These are phyloP conservation scores for Pittosporum tobira DNA, from an alignment of 129 eudicot species.

Conservation along the genomic window DNA sequence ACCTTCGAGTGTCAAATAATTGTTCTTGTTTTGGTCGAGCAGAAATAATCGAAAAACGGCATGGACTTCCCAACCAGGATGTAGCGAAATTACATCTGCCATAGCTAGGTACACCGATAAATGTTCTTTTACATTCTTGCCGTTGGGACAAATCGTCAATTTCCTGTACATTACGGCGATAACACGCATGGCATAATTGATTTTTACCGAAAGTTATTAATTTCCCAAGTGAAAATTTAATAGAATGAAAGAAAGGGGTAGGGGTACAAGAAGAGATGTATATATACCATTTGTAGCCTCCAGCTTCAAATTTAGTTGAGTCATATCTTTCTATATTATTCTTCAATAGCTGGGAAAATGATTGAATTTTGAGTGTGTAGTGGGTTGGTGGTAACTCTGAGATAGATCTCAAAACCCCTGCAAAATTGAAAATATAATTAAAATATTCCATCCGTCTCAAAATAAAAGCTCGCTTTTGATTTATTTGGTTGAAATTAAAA, in stretches of 20 bases:
- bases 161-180: no score
- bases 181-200: not conserved
- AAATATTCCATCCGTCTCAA: no score
- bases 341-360: constrained; percentile 29
- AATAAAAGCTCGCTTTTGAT: no score
- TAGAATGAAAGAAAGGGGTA: not conserved
- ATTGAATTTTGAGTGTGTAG: constrained; percentile 38
- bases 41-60: constrained; percentile 41
- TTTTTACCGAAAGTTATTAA: not conserved
- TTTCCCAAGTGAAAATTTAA: no score
- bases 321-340: constrained; percentile 31
- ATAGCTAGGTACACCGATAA: constrained; percentile 43
- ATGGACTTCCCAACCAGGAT: constrained; percentile 48
- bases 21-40: constrained; percentile 51
- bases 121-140: constrained; percentile 41
- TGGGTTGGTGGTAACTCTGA: constrained; percentile 55
- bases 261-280: not conserved
- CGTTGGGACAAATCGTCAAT: constrained; percentile 45
- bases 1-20: constrained; percentile 53
- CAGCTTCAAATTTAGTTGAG: constrained; percentile 49
- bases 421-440: not conserved
- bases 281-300: constrained; percentile 54
- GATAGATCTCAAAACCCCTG: constrained; percentile 34
- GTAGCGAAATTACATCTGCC: constrained; percentile 23
- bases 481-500: no score